A percentile compares a stretch with the other conserved stretches of the same genome.
phyloP scores from a whole-genome alignment of 2,329 filamentous ascomycete genomes.

The Orbilia blumenaviensis region DNA sequence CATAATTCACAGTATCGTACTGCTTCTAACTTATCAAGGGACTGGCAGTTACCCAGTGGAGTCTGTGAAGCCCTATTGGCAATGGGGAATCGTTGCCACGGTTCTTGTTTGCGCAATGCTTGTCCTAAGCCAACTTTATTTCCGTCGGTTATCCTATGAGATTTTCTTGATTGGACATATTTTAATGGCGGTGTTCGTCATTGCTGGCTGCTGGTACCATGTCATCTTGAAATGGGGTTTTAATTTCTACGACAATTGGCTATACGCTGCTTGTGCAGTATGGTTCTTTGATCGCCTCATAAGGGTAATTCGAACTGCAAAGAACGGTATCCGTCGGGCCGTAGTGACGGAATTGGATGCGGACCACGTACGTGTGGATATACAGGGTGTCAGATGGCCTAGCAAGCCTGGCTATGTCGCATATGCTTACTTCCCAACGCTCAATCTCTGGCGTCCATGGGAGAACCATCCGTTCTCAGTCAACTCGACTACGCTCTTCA shows the following conservation, averaged over 20 bases:
- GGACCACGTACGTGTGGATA: constrained; percentile 62
- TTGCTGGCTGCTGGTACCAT: constrained; percentile 64
- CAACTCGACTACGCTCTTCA: constrained; percentile 58
- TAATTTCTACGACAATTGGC: constrained; percentile 63
- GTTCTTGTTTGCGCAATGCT: constrained; percentile 59
- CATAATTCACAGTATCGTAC: constrained; percentile 64
- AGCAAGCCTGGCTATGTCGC: constrained; percentile 60
- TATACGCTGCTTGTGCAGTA: constrained; percentile 62
- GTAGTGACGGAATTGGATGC: constrained; percentile 60
- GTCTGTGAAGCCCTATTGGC: constrained; percentile 61
- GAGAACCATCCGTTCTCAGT: constrained; percentile 69
- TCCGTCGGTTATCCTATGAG: constrained; percentile 62
- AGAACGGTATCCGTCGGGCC: constrained; percentile 61
- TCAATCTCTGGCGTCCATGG: constrained; percentile 63
- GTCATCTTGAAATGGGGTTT: constrained; percentile 61
- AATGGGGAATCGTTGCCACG: constrained; percentile 63
- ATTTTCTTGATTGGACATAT: constrained; percentile 63
- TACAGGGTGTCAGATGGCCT: constrained; percentile 61
- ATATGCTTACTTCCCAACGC: constrained; percentile 66
- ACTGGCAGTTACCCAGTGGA: constrained; percentile 58
- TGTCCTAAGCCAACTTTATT: constrained; percentile 60
- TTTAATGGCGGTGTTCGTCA: constrained; percentile 58
- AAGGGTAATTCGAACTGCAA: constrained; percentile 61
- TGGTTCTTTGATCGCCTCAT: constrained; percentile 65
- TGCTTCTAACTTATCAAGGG: constrained; percentile 60